These are phyloP conservation scores for Phytophthora hibernalis DNA, from an alignment of 352 stramenopile species.

Conservation along the genomic window DNA sequence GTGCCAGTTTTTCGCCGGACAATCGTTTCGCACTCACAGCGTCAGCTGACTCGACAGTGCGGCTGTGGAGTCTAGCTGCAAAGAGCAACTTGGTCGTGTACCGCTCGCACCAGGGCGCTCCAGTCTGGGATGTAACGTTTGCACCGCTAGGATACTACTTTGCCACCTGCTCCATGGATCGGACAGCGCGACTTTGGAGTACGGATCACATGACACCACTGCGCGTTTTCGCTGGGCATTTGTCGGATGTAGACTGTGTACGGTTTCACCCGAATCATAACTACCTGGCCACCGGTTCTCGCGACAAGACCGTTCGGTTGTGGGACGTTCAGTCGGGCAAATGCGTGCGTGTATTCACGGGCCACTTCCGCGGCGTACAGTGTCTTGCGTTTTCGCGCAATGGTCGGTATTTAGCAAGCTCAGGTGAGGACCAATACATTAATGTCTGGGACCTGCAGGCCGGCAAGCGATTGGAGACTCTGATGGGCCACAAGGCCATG, in stretches of 20 bases:
- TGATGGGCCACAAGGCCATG: conserved; percentile 78
- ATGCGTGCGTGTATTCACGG: conserved; percentile 93
- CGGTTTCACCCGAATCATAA: conserved; percentile 97
- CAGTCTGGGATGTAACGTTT: conserved; percentile 94
- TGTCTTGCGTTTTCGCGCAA: conserved; percentile 91
- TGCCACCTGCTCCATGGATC: conserved; percentile 94
- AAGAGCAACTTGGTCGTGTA: conserved; percentile 85
- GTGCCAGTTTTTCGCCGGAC: conserved; percentile 85
- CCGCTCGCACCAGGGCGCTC: conserved; percentile 70
- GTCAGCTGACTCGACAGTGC: conserved; percentile 82
- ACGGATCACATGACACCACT: conserved; percentile 92
- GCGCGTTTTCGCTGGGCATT: conserved; percentile 94
- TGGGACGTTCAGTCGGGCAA: conserved; percentile 95
- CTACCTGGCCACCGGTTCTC: conserved; percentile 94
- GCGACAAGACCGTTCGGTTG: conserved; percentile 94
- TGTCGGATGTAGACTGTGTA: conserved; percentile 92
- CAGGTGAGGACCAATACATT: conserved; percentile 90
- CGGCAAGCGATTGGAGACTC: conserved; percentile 85
- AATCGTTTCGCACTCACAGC: conserved; percentile 85
- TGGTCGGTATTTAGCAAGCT: conserved; percentile 88
- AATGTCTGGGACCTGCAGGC: conserved; percentile 95
- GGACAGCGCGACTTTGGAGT: conserved; percentile 93
- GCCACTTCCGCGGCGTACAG: conserved; percentile 90
- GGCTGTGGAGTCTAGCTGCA: conserved; percentile 87
- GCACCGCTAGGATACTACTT: conserved; percentile 95